Base-by-base conservation (phyloP, 768 basidiomycete genomes). In the Suillus brevipes region DNA sequence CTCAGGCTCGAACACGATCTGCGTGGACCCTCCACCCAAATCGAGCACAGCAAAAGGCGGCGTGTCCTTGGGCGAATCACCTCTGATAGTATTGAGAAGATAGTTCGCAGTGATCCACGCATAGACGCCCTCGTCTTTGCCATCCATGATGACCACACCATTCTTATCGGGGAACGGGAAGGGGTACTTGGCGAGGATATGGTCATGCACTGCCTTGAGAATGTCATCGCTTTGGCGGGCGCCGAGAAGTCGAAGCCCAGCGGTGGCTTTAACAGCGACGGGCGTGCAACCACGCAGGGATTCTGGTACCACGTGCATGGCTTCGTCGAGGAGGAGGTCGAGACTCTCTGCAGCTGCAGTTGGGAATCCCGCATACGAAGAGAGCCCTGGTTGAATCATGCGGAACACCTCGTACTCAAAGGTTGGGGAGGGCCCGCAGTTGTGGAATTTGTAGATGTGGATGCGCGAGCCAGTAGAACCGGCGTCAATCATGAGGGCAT, bases 81-180 rank as follows among this genome's bases (percentile, higher is more conserved):
- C 80, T 18, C 87, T 84, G 72, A 97, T 87, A 45, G 90, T 87
- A 60, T 84, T 83, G 50, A 97, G 80, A 57, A 98, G 83, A 78
- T 97, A 98, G 78, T 99, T 99, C 65, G 92, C 94, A 20, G 97
- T 97, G 69, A 98, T 94, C 96, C 97, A 99, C 36, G 97, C 95
- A 74, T 92, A 99, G n/a, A 98, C 94, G 38, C 94, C 97, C 77
- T 98, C 97, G 74, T 99, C 96, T 68, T 88, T 85, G 8, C 96
- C 96, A 68, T 97, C 96, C 96, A 98, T 96, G 67, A 98, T 89
- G 49, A 84, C 86, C 40, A 97, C 94, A 2, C 85, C 87, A 58
- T 87, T 87, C 67, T 81, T 79, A 31, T 83, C 77, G n/a, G 82
- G 80, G 45, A 90, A 66, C 34, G 75, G 79, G 79, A 98, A 99